These are phyloP conservation scores for Neonectria neomacrospora DNA, from an alignment of 2,329 filamentous ascomycete genomes.

Conservation along the genomic window DNA sequence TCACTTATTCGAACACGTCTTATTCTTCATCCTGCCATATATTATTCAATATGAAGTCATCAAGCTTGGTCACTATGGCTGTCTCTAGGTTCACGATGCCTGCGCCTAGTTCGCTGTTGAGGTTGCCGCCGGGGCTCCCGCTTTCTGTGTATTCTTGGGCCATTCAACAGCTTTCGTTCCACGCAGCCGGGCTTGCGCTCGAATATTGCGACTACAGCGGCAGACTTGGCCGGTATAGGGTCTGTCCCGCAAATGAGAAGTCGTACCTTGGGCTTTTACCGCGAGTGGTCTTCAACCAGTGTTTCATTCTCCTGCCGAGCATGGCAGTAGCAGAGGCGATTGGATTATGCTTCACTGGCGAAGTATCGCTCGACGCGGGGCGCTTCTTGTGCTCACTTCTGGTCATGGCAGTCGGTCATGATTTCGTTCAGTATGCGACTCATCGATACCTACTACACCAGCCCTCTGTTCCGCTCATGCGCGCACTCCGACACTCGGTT, in stretches of 20 bases:
- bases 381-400: not conserved
- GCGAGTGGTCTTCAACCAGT: slow-evolving; percentile 3
- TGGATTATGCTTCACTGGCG: slow-evolving; percentile 1
- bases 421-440: not conserved
- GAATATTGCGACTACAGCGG: not conserved
- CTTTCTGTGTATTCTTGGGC: slow-evolving; percentile 2
- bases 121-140: not conserved
- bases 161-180: not conserved
- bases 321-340: not conserved
- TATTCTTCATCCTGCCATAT: not conserved
- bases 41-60: not conserved
- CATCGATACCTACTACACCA: slow-evolving; percentile 2
- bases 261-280: slow-evolving; percentile 1
- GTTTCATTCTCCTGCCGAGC: not conserved
- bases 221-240: slow-evolving; percentile 1
- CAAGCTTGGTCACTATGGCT: not conserved
- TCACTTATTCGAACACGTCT: not conserved
- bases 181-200: not conserved
- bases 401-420: slow-evolving; percentile 4
- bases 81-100: not conserved
- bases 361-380: not conserved
- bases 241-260: not conserved
- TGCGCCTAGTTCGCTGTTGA: not conserved
- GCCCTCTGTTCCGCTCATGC: slow-evolving; percentile 3
- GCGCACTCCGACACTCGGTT: not conserved